Evolutionary conservation across 2,329 filamentous ascomycete species (phyloP), one percentile per base, ranked within the genome.

Genomic region (Alternaria postmessia): DNA sequence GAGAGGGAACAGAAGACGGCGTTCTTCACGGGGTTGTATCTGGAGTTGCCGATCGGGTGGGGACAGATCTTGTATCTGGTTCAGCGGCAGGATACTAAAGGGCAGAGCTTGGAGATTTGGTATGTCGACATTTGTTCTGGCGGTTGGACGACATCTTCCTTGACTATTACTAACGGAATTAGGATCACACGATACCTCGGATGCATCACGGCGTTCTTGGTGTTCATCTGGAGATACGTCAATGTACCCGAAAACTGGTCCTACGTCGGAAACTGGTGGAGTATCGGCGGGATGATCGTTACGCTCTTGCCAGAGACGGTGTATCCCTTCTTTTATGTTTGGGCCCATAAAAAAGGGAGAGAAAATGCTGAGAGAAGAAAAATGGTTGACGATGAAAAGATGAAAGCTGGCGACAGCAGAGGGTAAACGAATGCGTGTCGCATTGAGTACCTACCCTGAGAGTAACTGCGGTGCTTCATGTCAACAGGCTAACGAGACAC

Each of bases 61-160:
- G 78, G 74, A 0, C 72, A 72, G 41, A 51, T 79, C 16, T 63
- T 72, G 36, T 69, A 79, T 54, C 32, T 78, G 26, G 14, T 72
- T 9, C 68, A 68, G 36, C 62, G 73, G 20, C 51, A 71, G 38
- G 70, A 78, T 57, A 75, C 76, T 3, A 79, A 75, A 38, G 78
- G 78, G 7, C 78, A 80, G 63, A 76, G 72, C 48, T 52, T 80
- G 9, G 78, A 80, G 64, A 79, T 80, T 9, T 80, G 78, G 78
- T 80, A 57, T 42, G 76, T 68, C 7, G n/a, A 16, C 9, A 7
- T 5, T 46, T 9, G 6, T 20, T 12, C n/a, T 8, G 20, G 30
- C 30, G 20, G 16, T 12, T 20, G 28, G 26, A 7, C 26, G 6
- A 24, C 9, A 7, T 24, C 5, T 28, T 43, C 6, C 9, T 4